Evolutionary conservation across 129 eudicot species (phyloP), one percentile per base, ranked within the genome.

Genomic region (Saposhnikovia divaricata): DNA sequence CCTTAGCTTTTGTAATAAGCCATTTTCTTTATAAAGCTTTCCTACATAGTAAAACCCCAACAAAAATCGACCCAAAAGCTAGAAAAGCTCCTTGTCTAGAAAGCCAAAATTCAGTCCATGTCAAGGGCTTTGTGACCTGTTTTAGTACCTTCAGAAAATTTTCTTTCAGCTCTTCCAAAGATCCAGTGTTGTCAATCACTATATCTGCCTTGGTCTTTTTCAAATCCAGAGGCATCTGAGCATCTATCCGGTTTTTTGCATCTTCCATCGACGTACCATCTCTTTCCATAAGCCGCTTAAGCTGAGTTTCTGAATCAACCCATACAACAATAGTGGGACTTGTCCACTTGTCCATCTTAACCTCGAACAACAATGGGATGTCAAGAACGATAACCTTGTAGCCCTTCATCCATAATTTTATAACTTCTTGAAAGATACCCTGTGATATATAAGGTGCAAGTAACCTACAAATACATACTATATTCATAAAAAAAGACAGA

Each of bases 341-440:
- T 39, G 99, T 90, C 98, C 99, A 92, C 75, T 75, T 85, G 81
- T 92, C 94, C 85, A 92, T 86, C 77, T 96, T 90, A 76, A 94
- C 91, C 91, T 96, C 98, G 27, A 89, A 95, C 75, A 92, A 83
- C 70, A 92, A 86, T 38, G 99, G 98, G 68, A 96, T 82, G 77
- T 96, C 99, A 79, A 92, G 98, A 70, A 92, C 77, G 25, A 96
- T 89, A 45, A 87, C 83, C 73, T 84, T 89, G 78, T 51, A 81
- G 44, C 98, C 97, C 83, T 96, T 92, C 78, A 92, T 47, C 99
- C 99, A 96, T 48, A 92, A 83, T 85, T 90, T 96, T 59, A 92
- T n/a, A 39, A 96, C 89, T 84, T 92, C 97, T 80, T 86, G 80
- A 42, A 90, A 76, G 16, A 96, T 89, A 68, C 98, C 97, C 9